Percentiles rank a stretch among this genome's conserved stretches.
Conservation (phyloP, 108 stramenopile species). For the Cyclotella atomus region DNA sequence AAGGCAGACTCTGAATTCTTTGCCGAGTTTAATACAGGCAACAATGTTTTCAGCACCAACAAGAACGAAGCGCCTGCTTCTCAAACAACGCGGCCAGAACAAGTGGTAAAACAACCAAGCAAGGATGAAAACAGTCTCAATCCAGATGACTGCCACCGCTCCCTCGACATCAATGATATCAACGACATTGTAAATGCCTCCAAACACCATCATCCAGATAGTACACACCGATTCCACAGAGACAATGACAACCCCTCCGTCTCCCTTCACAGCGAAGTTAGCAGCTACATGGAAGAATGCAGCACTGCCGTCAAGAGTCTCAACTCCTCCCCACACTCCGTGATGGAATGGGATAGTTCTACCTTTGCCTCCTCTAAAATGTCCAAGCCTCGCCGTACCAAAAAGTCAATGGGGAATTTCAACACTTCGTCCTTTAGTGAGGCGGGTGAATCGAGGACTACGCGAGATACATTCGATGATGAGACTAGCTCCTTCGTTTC, state of each 20-base stretch:
- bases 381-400: neutral
- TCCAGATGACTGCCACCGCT: neutral
- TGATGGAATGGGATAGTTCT: neutral
- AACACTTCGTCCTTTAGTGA: neutral
- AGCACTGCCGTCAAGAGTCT: constrained; percentile 7
- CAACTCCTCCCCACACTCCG: neutral
- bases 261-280: neutral
- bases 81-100: too few species aligned
- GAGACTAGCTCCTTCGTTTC: neutral
- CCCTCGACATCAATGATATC: neutral
- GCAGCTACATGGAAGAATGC: neutral
- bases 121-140: neutral
- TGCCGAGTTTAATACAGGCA: neutral
- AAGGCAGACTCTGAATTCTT: constrained; percentile 1
- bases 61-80: neutral
- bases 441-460: neutral
- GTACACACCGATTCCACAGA: neutral
- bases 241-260: neutral
- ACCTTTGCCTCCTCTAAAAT: neutral
- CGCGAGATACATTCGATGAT: neutral
- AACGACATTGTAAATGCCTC: constrained; percentile 9
- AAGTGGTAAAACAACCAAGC: neutral
- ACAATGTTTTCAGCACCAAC: neutral
- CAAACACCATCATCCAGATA: neutral
- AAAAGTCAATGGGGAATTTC: neutral